Base-by-base conservation (phyloP, 1,284 basidiomycete genomes). In the Ustilago lituana region DNA sequence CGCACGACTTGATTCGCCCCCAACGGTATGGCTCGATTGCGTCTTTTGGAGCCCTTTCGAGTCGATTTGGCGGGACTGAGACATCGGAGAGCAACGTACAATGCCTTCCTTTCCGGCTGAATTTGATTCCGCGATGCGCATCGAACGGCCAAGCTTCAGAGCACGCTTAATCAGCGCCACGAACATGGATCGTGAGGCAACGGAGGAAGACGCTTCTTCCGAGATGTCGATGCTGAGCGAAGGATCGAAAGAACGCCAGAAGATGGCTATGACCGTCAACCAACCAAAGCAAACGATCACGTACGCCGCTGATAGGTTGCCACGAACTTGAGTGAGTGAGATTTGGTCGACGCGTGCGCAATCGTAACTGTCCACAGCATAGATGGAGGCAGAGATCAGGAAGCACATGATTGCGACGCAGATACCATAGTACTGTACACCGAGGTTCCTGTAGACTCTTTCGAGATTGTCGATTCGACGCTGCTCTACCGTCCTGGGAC, bases 181-280 rank as follows among this genome's bases (percentile, higher is more conserved):
- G 3, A 43, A 6, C 8, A 32, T 32, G 5, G 56, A 40, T 1
- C 41, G 41, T 15, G 46, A 17, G 7, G 47, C 32, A 5, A 43
- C n/a, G 5, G 46, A 41, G 9, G 24, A 12, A 5, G 46, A 29
- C 23, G 39, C 53, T 12, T 51, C 57, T 0, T 57, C 53, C 20
- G 52, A 26, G n/a, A 57, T n/a, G 15, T 67, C 64, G 26, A 67
- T 32, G 27, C 49, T 67, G 17, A 67, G 58, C 27, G 64, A 56
- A n/a, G 64, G 64, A 35, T 67, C 64, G 22, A 67, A 57, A 3
- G 64, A 57, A 9, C 64, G 57, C 50, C 43, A 40, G 19, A 53
- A 57, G 31, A 61, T 57, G 54, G 38, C 52, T 12, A 31, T 41
- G 14, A 61, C 5, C n/a, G 29, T 43, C 4, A 61, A 5, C 5